Evolutionary conservation across 257 asterid species (phyloP), one percentile per base, ranked within the genome.

Genomic region (Haberlea rhodopensis): DNA sequence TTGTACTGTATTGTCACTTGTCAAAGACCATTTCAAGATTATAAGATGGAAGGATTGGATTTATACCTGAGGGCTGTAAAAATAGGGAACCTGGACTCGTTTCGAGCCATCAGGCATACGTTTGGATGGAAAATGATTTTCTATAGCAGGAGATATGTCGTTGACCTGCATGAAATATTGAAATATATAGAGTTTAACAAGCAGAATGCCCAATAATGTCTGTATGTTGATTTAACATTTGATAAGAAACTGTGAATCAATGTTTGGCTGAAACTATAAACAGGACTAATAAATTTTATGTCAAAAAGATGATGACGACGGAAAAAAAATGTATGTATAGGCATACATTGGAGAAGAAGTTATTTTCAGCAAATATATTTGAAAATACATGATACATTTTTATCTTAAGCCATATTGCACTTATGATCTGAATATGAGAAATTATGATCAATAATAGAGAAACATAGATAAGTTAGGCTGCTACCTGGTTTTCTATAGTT

Each of bases 31-130:
- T 23, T 40, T 25, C 8, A 6, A 5, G 34, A 60, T 10, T 21
- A 4, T 18, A 10, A 20, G 18, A 20, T 40, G 19, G 45, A 6
- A 16, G 21, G 7, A 22, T 15, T 9, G 62, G 48, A 20, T n/a
- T 7, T 8, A 55, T 77, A 94, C 99, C 95, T 79, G 91, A 29
- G 88, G 84, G 76, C 78, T 80, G 79, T 68, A 74, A 11, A 75
- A 77, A 43, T 56, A 82, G 20, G 91, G 96, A 27, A 84, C 75
- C 24, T 82, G 83, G 37, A 94, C 79, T 69, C 99, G 85, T 76
- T 94, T 94, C 43, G 99, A 94, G 56, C 99, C 97, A 80, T 94
- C 99, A 4, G 97, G 96, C 37, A 90, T 61, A 31, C 96, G 95
- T 73, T 90, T 90, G 63, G 67, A 73, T 1, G 90, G 84, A 62